These are phyloP conservation scores for Podila epicladia DNA, from an alignment of 192 early-diverging fungal genomes.

Conservation along the genomic window DNA sequence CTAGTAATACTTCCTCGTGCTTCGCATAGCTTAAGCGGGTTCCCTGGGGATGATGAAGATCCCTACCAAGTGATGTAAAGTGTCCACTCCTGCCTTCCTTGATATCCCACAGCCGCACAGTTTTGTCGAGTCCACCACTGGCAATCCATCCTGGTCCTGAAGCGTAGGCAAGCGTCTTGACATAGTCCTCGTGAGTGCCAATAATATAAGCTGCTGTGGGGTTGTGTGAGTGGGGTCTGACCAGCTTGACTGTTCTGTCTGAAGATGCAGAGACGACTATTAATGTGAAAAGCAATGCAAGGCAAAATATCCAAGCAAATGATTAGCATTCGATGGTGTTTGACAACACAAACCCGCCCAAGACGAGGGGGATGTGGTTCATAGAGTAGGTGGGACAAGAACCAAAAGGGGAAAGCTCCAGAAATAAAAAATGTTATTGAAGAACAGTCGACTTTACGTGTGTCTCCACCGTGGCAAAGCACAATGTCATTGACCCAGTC, in stretches of 20 bases:
- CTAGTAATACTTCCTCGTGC: no score
- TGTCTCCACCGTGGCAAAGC: conserved; percentile 70
- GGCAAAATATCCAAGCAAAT: not conserved
- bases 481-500: conserved; percentile 98
- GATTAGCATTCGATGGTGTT: not conserved
- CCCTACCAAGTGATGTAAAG: conserved; percentile 51
- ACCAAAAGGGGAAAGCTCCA: not conserved
- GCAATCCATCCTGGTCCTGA: conserved; percentile 78
- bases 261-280: conserved; percentile 89
- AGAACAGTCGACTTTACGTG: conserved; percentile 56
- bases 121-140: conserved; percentile 90
- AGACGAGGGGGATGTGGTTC: not conserved
- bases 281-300: not conserved
- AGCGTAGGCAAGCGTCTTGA: conserved; percentile 89
- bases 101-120: conserved; percentile 93
- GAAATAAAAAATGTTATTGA: not conserved
- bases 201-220: conserved; percentile 65
- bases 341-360: no score
- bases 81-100: conserved; percentile 63
- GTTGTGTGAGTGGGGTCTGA: conserved; percentile 67
- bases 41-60: not conserved
- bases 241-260: conserved; percentile 88
- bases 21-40: no score
- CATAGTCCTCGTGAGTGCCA: conserved; percentile 92
- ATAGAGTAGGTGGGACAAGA: not conserved